These are phyloP conservation scores for Myxozyma vanderwaltii DNA, from an alignment of 805 yeast species.

Conservation along the genomic window DNA sequence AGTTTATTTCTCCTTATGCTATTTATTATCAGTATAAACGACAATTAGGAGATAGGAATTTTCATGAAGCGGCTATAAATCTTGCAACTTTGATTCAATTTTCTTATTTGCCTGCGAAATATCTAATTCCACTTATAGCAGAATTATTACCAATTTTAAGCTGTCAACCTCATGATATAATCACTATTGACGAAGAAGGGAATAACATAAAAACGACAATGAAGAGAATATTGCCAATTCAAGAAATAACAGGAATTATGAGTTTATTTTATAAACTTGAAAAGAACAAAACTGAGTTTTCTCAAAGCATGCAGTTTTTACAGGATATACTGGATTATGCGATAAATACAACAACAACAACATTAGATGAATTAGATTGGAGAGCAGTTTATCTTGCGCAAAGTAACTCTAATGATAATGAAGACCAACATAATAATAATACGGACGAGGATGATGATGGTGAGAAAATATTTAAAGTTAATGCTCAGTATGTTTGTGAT, in stretches of 20 bases:
- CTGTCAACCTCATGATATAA: too few relatives aligned
- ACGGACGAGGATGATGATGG: too few relatives aligned
- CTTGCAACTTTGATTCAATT: constrained; percentile 38
- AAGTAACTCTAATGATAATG: too few relatives aligned
- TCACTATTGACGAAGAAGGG: too few relatives aligned
- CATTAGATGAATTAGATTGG: constrained; percentile 33
- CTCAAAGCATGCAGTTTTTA: constrained; percentile 28
- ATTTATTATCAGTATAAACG: constrained; percentile 34
- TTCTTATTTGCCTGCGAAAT: constrained; percentile 36
- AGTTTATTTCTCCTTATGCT: constrained; percentile 42
- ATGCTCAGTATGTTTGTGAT: constrained; percentile 26
- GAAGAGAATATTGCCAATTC: constrained; percentile 24
- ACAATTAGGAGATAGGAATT: constrained; percentile 2
- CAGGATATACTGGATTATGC: constrained; percentile 16
- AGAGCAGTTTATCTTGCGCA: constrained; percentile 15
- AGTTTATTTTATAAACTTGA: constrained; percentile 37
- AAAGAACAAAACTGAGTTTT: constrained; percentile 10
- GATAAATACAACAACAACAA: not conserved
- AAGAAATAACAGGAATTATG: constrained; percentile 31
- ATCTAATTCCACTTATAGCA: constrained; percentile 16
- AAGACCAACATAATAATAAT: too few relatives aligned
- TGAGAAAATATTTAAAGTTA: not conserved
- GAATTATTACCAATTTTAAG: constrained; percentile 18
- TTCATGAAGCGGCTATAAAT: constrained; percentile 30
- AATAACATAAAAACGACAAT: too few relatives aligned